phyloP scores from a whole-genome alignment of 257 asterid genomes.

The Galeopsis tetrahit region DNA sequence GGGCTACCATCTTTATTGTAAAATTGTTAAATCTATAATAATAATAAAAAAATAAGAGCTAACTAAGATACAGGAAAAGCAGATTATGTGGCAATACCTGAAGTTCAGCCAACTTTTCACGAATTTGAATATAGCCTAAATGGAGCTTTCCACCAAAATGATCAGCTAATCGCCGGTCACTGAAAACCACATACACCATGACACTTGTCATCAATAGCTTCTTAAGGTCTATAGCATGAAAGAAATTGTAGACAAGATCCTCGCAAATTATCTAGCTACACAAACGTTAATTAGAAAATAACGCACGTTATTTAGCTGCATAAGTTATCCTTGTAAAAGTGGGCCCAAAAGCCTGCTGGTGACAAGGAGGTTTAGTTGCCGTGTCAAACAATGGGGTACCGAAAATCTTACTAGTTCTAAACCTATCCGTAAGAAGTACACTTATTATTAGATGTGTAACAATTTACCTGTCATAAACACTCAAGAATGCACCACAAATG shows the following conservation, averaged over 20 bases:
- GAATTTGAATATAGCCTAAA: slow-evolving; percentile 94
- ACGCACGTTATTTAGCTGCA: slow-evolving; percentile 99
- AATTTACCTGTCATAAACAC: slow-evolving; percentile 87
- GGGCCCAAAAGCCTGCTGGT: slow-evolving; percentile 99
- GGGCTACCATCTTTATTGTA: background rate
- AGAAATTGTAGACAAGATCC: slow-evolving; percentile 29
- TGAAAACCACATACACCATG: slow-evolving; percentile 50
- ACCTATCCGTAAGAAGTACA: slow-evolving; percentile 38
- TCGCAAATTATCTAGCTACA: slow-evolving; percentile 47
- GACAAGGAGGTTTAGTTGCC: slow-evolving; percentile 87
- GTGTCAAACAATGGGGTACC: slow-evolving; percentile 70
- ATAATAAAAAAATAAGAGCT: background rate
- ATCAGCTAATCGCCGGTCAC: slow-evolving; percentile 99
- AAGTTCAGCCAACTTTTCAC: slow-evolving; percentile 93
- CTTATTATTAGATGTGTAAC: slow-evolving; percentile 12
- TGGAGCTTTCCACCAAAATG: slow-evolving; percentile 99
- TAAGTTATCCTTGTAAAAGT: slow-evolving; percentile 97
- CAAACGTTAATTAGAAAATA: slow-evolving; percentile 70
- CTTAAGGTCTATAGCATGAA: slow-evolving; percentile 28
- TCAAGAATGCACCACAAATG: slow-evolving; percentile 97
- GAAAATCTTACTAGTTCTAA: slow-evolving; percentile 47
- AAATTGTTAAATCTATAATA: slow-evolving; percentile 1
- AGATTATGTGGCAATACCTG: slow-evolving; percentile 58
- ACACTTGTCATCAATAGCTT: slow-evolving; percentile 22
- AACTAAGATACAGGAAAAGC: slow-evolving; percentile 5